Base-by-base conservation (phyloP, 148 eudicot species). In the Fagopyrum esculentum region DNA sequence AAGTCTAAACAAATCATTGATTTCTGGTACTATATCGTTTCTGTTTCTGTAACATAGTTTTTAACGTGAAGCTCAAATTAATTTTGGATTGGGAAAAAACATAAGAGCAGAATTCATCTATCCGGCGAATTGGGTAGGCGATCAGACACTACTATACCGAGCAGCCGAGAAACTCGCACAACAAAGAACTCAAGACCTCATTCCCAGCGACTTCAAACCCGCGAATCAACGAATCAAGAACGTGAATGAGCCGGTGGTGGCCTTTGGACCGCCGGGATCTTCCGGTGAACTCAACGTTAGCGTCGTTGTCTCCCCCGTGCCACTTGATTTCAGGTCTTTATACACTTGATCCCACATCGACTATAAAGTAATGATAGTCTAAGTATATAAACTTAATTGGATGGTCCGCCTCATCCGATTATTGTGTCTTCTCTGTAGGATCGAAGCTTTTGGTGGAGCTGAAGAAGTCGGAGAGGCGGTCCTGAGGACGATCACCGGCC, bases 191-290 rank as follows among this genome's bases (percentile, higher is more conserved):
- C 86, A 87, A 3, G 98, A 89, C 74, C 74, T 71, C 48, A 49
- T 45, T 9, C 74, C 74, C 15, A n/a, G 56, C 61, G 73, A 40
- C 6, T 49, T 73, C 17, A 77, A 73, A 22, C 43, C 74, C 61
- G 69, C 49, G 10, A 80, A 69, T 55, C 78, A 81, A n/a, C 86
- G 79, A 26, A 81, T 86, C 43, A 78, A 77, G 51, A 81, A 81
- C 72, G 80, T 86, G 26, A 92, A 86, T 72, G 98, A 96, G 79
- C 98, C 98, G 6, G 87, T 85, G 5, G 85, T 92, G 5, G 97
- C 99, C 51, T 92, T 95, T 74, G 97, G 99, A 55, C 98, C 99
- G 22, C 99, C 97, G 6, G 94, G 94, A 9, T 92, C 97, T 13
- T 86, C 78, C 2, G 94, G 99, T 13, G 99, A 96, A 84, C 97